Conservation (phyloP, 192 early-diverging fungal genomes). For the Rhizophagus clarus region DNA sequence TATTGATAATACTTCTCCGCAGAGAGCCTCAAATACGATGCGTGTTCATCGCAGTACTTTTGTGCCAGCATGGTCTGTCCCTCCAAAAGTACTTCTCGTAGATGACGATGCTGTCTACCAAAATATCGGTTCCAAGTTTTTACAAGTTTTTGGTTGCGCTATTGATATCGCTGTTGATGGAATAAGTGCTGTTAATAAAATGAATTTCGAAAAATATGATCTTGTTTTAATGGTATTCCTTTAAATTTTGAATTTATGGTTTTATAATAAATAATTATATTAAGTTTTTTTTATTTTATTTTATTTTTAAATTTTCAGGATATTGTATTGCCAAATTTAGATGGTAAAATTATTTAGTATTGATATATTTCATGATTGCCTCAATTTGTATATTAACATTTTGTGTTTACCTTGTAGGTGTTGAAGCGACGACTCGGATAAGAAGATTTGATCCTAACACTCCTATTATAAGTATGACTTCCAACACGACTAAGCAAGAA, state of each 20-base stretch:
- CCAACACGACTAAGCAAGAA: constrained; percentile 65
- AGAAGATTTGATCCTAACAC: constrained; percentile 70
- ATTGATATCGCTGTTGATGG: constrained; percentile 75
- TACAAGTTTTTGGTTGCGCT: constrained; percentile 68
- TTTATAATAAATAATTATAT: neutral
- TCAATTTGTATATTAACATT: neutral
- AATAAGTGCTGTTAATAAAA: constrained; percentile 61
- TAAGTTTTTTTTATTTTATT: constrained; percentile 6
- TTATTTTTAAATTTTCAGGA: constrained; percentile 11
- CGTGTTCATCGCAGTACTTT: constrained; percentile 36
- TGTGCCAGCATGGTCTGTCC: constrained; percentile 49
- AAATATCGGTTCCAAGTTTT: constrained; percentile 50
- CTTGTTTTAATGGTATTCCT: constrained; percentile 67
- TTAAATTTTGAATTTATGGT: neutral
- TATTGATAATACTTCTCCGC: neutral
- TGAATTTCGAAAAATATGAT: constrained; percentile 67
- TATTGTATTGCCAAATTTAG: constrained; percentile 29
- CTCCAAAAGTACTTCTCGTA: constrained; percentile 65
- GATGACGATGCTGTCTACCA: constrained; percentile 72
- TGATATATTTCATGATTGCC: neutral
- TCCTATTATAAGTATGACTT: constrained; percentile 79
- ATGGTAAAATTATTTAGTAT: constrained; percentile 13
- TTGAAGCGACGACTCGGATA: constrained; percentile 69
- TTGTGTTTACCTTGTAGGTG: constrained; percentile 55
- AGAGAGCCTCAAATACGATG: constrained; percentile 31